Percentiles rank a stretch among this genome's conserved stretches.
These are phyloP conservation scores for Moringa oleifera DNA, from an alignment of 345 rosid genomes.

Conservation along the genomic window DNA sequence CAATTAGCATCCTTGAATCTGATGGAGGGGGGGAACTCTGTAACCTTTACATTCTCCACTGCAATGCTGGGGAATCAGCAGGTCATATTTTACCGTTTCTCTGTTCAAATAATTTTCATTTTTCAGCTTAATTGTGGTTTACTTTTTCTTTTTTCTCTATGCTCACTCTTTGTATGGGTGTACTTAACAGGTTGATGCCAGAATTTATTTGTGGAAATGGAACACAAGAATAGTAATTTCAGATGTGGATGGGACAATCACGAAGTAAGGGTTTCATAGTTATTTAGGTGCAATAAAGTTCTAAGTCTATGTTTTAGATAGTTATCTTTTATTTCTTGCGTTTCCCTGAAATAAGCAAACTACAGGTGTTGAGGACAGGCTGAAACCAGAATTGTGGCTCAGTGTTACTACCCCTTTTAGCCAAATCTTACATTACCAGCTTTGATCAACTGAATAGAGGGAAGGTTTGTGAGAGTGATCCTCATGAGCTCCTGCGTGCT, in stretches of 20 bases:
- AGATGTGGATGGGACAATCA: conserved; percentile 98
- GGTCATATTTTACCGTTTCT: conserved; percentile 36
- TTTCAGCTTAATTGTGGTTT: not conserved
- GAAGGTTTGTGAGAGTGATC: not conserved
- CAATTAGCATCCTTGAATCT: conserved; percentile 76
- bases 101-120: too few species aligned
- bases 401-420: not conserved
- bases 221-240: conserved; percentile 82
- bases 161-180: conserved; percentile 4
- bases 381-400: not conserved
- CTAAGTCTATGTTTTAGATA: not conserved
- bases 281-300: not conserved
- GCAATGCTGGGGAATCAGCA: conserved; percentile 86
- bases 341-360: conserved; percentile 1
- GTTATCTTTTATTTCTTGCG: not conserved
- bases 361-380: not conserved
- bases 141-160: conserved; percentile 2
- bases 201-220: conserved; percentile 96
- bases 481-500: not conserved
- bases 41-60: conserved; percentile 85
- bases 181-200: conserved; percentile 73
- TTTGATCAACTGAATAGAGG: not conserved
- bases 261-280: conserved; percentile 44
- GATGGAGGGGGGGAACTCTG: conserved; percentile 67
- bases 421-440: not conserved